A percentile compares a stretch with the other conserved stretches of the same genome.
These are phyloP conservation scores for Scenedesmus sp. DNA, from an alignment of 163 green algal species.

Conservation along the genomic window DNA sequence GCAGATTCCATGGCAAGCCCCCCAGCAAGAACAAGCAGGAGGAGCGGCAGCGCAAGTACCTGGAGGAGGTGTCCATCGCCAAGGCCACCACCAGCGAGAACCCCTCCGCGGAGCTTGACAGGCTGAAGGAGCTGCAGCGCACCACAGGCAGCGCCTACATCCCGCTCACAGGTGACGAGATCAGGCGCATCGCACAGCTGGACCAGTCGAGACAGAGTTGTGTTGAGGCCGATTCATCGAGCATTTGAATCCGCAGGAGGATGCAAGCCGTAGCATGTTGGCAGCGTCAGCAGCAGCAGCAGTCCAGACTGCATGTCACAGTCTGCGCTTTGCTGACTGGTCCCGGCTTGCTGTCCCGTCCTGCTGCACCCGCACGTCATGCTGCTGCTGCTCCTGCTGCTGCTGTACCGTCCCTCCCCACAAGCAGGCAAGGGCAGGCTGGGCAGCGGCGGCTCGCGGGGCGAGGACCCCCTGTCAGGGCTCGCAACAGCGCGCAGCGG, in stretches of 20 bases:
- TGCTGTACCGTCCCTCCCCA: too few species aligned
- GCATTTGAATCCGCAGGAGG: too few species aligned
- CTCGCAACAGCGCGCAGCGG: background rate
- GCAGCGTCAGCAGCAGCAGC: too few species aligned
- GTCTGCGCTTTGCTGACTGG: background rate
- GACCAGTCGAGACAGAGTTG: too few species aligned
- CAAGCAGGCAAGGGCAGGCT: conserved; percentile 19
- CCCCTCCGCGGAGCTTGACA: conserved; percentile 43
- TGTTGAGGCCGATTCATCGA: too few species aligned
- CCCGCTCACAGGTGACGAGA: conserved; percentile 21
- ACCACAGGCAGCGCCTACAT: conserved; percentile 47
- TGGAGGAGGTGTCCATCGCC: conserved; percentile 79
- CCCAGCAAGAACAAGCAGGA: conserved; percentile 89
- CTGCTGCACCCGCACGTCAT: background rate
- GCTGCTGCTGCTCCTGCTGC: background rate
- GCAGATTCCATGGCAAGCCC: conserved; percentile 93
- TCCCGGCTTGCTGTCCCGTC: background rate
- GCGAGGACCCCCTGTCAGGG: background rate
- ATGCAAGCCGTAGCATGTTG: too few species aligned
- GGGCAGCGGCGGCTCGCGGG: background rate
- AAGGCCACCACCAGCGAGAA: conserved; percentile 72
- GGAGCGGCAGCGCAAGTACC: conserved; percentile 78
- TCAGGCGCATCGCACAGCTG: too few species aligned
- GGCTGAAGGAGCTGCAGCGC: conserved; percentile 30
- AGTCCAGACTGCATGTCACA: too few species aligned